phyloP scores from a whole-genome alignment of 805 yeast genomes.

The Wickerhamomyces bovis region DNA sequence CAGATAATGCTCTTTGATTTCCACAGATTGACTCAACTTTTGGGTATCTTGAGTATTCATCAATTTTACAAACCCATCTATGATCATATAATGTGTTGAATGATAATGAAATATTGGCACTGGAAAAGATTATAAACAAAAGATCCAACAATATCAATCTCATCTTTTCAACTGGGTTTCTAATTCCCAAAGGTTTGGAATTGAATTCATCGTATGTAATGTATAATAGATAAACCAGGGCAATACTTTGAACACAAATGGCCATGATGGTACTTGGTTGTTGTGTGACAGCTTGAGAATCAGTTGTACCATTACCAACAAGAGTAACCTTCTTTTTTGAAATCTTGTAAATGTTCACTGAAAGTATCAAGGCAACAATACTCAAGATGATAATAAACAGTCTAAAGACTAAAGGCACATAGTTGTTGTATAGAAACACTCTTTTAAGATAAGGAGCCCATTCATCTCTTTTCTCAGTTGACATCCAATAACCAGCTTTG shows the following conservation, averaged over 20 bases:
- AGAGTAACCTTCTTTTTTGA: slow-evolving; percentile 24
- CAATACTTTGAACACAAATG: slow-evolving; percentile 72
- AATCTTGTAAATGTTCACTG: slow-evolving; percentile 48
- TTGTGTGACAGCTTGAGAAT: slow-evolving; percentile 41
- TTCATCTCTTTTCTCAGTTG: slow-evolving; percentile 52
- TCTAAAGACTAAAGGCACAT: slow-evolving; percentile 74
- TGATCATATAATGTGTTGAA: slow-evolving; percentile 77
- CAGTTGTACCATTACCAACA: slow-evolving; percentile 6
- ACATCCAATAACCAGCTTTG: slow-evolving; percentile 65
- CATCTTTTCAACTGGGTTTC: slow-evolving; percentile 81
- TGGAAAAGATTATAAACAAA: slow-evolving; percentile 78
- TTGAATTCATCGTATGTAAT: slow-evolving; percentile 88
- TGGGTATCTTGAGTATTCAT: slow-evolving; percentile 22
- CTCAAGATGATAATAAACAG: slow-evolving; percentile 52
- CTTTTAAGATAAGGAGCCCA: slow-evolving; percentile 58
- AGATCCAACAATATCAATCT: slow-evolving; percentile 76
- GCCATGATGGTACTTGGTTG: slow-evolving; percentile 94
- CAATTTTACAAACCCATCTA: slow-evolving; percentile 66
- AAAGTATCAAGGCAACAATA: slow-evolving; percentile 64
- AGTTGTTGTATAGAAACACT: slow-evolving; percentile 66
- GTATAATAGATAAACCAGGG: slow-evolving; percentile 69
- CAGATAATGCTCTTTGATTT: slow-evolving; percentile 70
- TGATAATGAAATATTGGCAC: slow-evolving; percentile 82
- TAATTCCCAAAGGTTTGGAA: slow-evolving; percentile 85
- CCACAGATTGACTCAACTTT: slow-evolving; percentile 55